Percentiles rank a stretch among this genome's conserved stretches.
phyloP scores from a whole-genome alignment of 179 eudicot species.

The Vitellaria paradoxa region DNA sequence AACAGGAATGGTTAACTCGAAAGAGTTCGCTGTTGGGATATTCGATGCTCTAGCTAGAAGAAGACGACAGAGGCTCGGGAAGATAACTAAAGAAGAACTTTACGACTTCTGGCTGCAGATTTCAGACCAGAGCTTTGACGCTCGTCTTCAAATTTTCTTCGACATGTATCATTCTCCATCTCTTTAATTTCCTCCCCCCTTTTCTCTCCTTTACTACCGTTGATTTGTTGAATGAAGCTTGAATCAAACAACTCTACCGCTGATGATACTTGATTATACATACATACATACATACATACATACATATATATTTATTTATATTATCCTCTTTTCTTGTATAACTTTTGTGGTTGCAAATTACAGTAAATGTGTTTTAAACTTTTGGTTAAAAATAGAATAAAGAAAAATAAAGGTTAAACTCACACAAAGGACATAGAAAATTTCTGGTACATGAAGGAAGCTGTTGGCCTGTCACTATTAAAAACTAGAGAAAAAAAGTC shows the following conservation, averaged over 20 bases:
- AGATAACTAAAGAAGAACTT: conserved; percentile 66
- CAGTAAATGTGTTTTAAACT: too few relatives aligned
- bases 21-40: conserved; percentile 79
- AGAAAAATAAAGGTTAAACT: too few relatives aligned
- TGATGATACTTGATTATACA: not conserved
- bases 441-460: too few relatives aligned
- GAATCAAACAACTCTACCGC: not conserved
- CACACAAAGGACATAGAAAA: too few relatives aligned
- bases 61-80: conserved; percentile 55
- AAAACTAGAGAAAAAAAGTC: too few relatives aligned
- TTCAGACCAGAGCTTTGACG: conserved; percentile 88
- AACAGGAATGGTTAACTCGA: conserved; percentile 84
- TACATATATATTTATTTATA: too few relatives aligned
- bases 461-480: too few relatives aligned
- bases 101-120: conserved; percentile 88
- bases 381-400: too few relatives aligned
- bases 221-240: not conserved
- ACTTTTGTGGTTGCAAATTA: too few relatives aligned
- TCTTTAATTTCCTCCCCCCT: conserved; percentile 1
- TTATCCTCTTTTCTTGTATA: too few relatives aligned
- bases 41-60: conserved; percentile 87
- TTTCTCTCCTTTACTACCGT: not conserved
- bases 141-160: conserved; percentile 91
- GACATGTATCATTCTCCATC: conserved; percentile 53
- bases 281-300: too few relatives aligned